Percentiles rank a stretch among this genome's conserved stretches.
These are phyloP conservation scores for Cryphonectria carpinicola DNA, from an alignment of 2,329 filamentous ascomycete species.

Conservation along the genomic window DNA sequence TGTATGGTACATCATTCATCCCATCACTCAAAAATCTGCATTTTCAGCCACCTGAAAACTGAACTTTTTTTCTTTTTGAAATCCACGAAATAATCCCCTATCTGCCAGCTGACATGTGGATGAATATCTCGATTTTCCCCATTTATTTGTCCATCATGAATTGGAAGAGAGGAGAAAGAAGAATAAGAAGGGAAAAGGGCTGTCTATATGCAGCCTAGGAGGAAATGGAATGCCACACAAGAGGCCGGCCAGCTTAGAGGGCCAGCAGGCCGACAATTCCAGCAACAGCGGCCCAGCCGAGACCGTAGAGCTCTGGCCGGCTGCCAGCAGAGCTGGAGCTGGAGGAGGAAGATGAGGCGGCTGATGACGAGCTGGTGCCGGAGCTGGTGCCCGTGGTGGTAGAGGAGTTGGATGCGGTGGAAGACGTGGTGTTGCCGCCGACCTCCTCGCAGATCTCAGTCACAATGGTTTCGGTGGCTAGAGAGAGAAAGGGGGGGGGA, in stretches of 20 bases:
- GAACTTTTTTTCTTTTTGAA: not conserved
- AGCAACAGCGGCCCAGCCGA: slow-evolving; percentile 25
- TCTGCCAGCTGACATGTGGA: slow-evolving; percentile 3
- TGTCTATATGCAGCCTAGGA: not conserved
- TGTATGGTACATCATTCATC: slow-evolving; percentile 7
- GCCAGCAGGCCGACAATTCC: slow-evolving; percentile 22
- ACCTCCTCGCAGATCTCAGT: slow-evolving; percentile 24
- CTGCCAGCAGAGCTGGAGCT: slow-evolving; percentile 18
- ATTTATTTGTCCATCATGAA: not conserved
- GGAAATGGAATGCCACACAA: not conserved
- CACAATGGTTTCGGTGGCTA: slow-evolving; percentile 23
- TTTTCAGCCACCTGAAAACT: not conserved
- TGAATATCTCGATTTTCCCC: not conserved
- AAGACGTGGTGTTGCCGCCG: slow-evolving; percentile 10
- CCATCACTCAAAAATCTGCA: not conserved
- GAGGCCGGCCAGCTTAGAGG: slow-evolving; percentile 6
- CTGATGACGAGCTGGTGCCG: slow-evolving; percentile 9
- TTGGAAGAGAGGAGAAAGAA: not conserved
- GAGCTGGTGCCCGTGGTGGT: slow-evolving; percentile 1
- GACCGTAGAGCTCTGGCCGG: slow-evolving; percentile 23
- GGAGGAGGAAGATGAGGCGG: slow-evolving; percentile 13
- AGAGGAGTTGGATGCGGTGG: slow-evolving; percentile 1
- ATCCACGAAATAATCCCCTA: not conserved
- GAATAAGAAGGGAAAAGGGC: not conserved
- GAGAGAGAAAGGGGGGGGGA: too few relatives aligned